Percentiles rank a stretch among this genome's conserved stretches.
These are phyloP conservation scores for Ottelia alismoides DNA, from an alignment of 106 monocot genomes.

Conservation along the genomic window DNA sequence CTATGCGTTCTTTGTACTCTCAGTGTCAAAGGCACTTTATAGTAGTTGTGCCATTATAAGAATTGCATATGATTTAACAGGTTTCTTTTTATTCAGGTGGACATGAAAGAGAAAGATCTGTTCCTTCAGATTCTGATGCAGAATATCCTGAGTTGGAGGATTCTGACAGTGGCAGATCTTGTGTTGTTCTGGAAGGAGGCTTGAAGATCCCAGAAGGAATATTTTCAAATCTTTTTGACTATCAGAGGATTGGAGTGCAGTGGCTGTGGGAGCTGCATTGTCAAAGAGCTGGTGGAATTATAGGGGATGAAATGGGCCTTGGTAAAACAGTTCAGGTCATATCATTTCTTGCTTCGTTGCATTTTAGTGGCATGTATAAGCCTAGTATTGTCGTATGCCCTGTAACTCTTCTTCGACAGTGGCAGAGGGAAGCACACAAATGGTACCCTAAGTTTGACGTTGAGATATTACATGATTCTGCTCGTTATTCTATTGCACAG, in stretches of 20 bases:
- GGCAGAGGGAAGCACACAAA: slow-evolving; percentile 69
- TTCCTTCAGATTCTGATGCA: slow-evolving; percentile 7
- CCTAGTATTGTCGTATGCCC: slow-evolving; percentile 92
- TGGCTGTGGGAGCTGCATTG: slow-evolving; percentile 99
- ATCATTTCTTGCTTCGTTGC: slow-evolving; percentile 81
- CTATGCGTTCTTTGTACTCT: too few species aligned
- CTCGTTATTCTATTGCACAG: slow-evolving; percentile 18
- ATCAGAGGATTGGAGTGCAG: slow-evolving; percentile 94
- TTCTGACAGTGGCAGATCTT: slow-evolving; percentile 10
- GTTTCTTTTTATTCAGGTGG: slow-evolving; percentile 24
- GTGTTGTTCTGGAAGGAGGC: slow-evolving; percentile 79
- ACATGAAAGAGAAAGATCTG: slow-evolving; percentile 14
- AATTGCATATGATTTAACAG: too few species aligned
- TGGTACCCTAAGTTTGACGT: slow-evolving; percentile 90
- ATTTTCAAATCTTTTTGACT: slow-evolving; percentile 77
- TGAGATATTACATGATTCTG: slow-evolving; percentile 93
- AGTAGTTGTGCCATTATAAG: too few species aligned
- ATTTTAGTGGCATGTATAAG: slow-evolving; percentile 78
- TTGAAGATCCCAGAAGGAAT: slow-evolving; percentile 59
- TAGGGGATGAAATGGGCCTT: slow-evolving; percentile 98
- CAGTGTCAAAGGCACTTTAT: too few species aligned
- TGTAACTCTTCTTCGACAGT: slow-evolving; percentile 79
- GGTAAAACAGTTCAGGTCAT: slow-evolving; percentile 90
- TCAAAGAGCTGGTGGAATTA: slow-evolving; percentile 91
- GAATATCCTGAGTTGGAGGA: neutral